A percentile compares a stretch with the other conserved stretches of the same genome.
These are phyloP conservation scores for Striga asiatica DNA, from an alignment of 257 asterid genomes.

Conservation along the genomic window DNA sequence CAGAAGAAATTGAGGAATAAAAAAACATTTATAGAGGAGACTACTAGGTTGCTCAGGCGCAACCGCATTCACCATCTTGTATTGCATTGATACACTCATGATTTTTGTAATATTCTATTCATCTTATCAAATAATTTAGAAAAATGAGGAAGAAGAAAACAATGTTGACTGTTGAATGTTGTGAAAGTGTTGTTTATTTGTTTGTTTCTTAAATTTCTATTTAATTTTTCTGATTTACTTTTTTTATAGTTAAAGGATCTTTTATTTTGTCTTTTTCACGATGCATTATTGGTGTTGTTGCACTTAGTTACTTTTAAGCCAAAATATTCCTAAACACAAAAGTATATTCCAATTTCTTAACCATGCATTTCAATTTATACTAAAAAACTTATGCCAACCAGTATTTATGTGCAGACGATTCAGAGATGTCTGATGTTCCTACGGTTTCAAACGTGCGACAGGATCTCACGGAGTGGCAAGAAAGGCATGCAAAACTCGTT, in stretches of 20 bases:
- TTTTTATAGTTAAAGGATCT: no score
- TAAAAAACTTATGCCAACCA: slow-evolving; percentile 11
- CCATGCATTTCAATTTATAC: slow-evolving; percentile 5
- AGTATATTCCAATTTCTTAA: neutral
- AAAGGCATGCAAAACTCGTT: slow-evolving; percentile 82
- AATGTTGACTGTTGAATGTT: neutral
- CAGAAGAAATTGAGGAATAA: neutral
- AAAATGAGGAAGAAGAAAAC: neutral
- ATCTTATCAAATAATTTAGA: neutral
- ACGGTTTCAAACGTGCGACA: slow-evolving; percentile 73
- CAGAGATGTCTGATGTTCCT: slow-evolving; percentile 65
- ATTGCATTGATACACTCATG: no score
- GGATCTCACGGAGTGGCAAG: slow-evolving; percentile 96
- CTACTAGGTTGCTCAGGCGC: neutral
- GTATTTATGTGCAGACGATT: slow-evolving; percentile 52
- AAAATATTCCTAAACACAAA: neutral
- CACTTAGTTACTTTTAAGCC: neutral
- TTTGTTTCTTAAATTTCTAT: no score
- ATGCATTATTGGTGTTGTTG: no score
- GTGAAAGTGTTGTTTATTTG: neutral
- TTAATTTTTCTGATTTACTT: no score
- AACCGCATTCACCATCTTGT: neutral
- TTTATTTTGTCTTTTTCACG: no score
- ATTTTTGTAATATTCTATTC: neutral
- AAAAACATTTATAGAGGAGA: neutral